phyloP scores from a whole-genome alignment of 1,284 basidiomycete species.

The Cutaneotrichosporon spelunceum region DNA sequence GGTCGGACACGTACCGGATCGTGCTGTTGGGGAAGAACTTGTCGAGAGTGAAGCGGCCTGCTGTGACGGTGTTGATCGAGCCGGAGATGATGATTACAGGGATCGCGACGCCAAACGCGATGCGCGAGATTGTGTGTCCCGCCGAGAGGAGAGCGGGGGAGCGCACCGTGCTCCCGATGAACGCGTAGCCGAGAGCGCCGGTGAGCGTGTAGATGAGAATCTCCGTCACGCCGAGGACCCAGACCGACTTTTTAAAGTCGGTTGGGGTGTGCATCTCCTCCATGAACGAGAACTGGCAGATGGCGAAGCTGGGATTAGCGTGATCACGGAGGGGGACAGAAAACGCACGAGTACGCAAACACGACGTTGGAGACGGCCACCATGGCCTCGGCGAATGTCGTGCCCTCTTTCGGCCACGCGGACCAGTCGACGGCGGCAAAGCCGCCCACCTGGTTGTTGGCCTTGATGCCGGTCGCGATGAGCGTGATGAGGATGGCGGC shows the following conservation, averaged over 20 bases:
- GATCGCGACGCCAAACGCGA: constrained; percentile 24
- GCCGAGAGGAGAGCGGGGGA: constrained; percentile 22
- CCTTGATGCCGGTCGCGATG: constrained; percentile 36
- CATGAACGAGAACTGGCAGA: constrained; percentile 27
- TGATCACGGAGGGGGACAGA: not conserved
- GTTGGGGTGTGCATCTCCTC: constrained; percentile 23
- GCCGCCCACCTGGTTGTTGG: constrained; percentile 15
- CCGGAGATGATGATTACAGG: constrained; percentile 28
- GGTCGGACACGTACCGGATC: constrained; percentile 37
- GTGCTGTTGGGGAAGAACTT: constrained; percentile 10
- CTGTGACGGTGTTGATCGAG: constrained; percentile 22
- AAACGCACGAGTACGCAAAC: constrained; percentile 32
- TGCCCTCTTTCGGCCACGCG: constrained; percentile 32
- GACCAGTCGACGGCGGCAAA: constrained; percentile 33
- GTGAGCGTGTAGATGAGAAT: constrained; percentile 33
- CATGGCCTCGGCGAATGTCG: constrained; percentile 34
- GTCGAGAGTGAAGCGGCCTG: constrained; percentile 21
- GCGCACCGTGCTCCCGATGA: constrained; percentile 20
- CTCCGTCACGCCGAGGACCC: constrained; percentile 36
- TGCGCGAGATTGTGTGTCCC: constrained; percentile 15
- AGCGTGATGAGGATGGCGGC: constrained; percentile 36
- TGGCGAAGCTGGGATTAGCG: constrained; percentile 11
- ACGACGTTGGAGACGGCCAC: constrained; percentile 37
- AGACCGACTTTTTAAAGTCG: constrained; percentile 34
- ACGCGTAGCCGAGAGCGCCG: constrained; percentile 31